A percentile compares a stretch with the other conserved stretches of the same genome.
These are phyloP conservation scores for Golubevia sp. DNA, from an alignment of 1,284 basidiomycete genomes.

Conservation along the genomic window DNA sequence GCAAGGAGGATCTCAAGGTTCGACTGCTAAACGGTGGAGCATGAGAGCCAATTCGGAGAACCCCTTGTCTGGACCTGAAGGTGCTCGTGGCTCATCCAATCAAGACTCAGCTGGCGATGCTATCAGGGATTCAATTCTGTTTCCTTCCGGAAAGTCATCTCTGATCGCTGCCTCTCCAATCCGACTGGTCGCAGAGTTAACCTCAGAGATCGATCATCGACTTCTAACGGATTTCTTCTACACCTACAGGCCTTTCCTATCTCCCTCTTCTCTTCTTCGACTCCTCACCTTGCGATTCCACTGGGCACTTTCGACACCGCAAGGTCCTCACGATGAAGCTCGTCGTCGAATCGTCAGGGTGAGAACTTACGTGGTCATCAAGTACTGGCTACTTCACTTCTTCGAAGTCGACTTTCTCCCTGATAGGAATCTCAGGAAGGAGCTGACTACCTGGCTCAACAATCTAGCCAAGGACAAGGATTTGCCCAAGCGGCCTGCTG, in stretches of 20 bases:
- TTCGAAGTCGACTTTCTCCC: conserved; percentile 49
- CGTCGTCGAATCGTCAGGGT: conserved; percentile 45
- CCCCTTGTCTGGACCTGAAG: too few relatives aligned
- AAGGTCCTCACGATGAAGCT: conserved; percentile 30
- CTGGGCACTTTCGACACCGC: conserved; percentile 33
- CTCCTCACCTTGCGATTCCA: conserved; percentile 45
- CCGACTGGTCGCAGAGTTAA: conserved; percentile 46
- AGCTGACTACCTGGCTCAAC: conserved; percentile 45
- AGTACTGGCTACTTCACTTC: conserved; percentile 45
- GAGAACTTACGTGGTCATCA: conserved; percentile 46
- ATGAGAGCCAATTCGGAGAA: too few relatives aligned
- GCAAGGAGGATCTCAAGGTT: too few relatives aligned
- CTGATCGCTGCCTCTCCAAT: conserved; percentile 38
- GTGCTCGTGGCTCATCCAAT: too few relatives aligned
- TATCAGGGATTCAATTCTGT: conserved; percentile 1
- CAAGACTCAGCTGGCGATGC: too few relatives aligned
- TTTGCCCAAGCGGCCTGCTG: conserved; percentile 19
- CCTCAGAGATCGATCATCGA: conserved; percentile 41
- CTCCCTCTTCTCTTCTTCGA: conserved; percentile 27
- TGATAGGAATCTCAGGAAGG: conserved; percentile 27
- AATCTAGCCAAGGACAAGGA: conserved; percentile 21
- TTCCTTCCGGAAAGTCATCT: conserved; percentile 12
- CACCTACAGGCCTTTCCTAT: conserved; percentile 43
- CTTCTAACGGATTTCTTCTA: conserved; percentile 48
- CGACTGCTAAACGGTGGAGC: too few relatives aligned